These are phyloP conservation scores for Trichoderma lentiforme DNA, from an alignment of 2,329 filamentous ascomycete genomes.

Conservation along the genomic window DNA sequence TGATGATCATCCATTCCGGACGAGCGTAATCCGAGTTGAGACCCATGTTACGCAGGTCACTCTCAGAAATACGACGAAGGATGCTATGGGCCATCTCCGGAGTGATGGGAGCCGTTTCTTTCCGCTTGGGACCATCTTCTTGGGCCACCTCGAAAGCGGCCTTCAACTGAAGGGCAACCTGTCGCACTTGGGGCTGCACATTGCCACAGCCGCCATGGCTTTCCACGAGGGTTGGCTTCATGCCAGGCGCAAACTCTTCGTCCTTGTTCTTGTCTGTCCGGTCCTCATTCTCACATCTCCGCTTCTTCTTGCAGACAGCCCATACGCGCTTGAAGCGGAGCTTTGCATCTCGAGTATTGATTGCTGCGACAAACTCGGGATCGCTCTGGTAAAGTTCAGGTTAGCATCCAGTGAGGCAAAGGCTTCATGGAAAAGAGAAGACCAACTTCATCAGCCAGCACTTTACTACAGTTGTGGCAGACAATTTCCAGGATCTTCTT, in stretches of 20 bases:
- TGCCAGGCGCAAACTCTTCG: conserved; percentile 60
- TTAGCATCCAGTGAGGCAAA: conserved; percentile 59
- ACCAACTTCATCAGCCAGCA: conserved; percentile 98
- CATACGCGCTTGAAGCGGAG: conserved; percentile 90
- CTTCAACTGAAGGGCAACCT: conserved; percentile 79
- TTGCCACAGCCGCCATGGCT: conserved; percentile 94
- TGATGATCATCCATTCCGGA: conserved; percentile 97
- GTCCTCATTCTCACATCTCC: conserved; percentile 77
- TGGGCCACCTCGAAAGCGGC: conserved; percentile 62
- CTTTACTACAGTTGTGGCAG: conserved; percentile 98
- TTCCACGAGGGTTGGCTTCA: conserved; percentile 48
- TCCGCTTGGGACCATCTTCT: conserved; percentile 69
- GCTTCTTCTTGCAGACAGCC: conserved; percentile 86
- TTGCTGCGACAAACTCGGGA: conserved; percentile 75
- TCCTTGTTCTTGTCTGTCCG: conserved; percentile 66
- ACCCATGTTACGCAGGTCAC: conserved; percentile 82
- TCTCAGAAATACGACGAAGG: conserved; percentile 77
- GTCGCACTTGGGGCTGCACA: conserved; percentile 80
- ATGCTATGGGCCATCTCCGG: conserved; percentile 82
- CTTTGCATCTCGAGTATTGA: conserved; percentile 87
- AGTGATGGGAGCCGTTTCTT: conserved; percentile 78
- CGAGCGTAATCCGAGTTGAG: conserved; percentile 92
- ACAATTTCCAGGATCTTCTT: conserved; percentile 99
- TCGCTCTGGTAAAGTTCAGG: conserved; percentile 65
- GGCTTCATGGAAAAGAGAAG: conserved; percentile 52